Evolutionary conservation across 1,284 basidiomycete species (phyloP).

Genomic region (Psilocybe mexicana): DNA sequence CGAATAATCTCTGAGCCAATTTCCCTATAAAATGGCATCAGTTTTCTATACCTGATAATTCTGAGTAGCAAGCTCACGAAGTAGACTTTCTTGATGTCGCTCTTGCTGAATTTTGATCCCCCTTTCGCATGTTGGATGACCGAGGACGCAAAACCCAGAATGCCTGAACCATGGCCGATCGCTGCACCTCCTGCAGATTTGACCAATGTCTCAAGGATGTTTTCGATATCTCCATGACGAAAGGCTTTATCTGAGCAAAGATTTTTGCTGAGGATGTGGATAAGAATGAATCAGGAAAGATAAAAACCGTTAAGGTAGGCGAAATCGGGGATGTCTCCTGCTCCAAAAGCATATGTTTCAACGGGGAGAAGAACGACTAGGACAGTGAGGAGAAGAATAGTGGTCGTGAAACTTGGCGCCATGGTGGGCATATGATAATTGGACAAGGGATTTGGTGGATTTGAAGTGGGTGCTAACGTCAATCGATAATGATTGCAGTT

Average conservation of each 20-base stretch:
- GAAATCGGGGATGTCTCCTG: conserved; percentile 64
- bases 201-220: conserved; percentile 54
- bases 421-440: conserved; percentile 16
- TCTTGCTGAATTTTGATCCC: conserved; percentile 59
- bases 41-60: background rate
- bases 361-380: conserved; percentile 47
- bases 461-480: conserved; percentile 3
- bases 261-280: background rate
- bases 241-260: conserved; percentile 60
- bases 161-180: conserved; percentile 40
- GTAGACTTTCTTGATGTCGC: conserved; percentile 65
- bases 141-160: conserved; percentile 50
- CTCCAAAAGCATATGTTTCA: conserved; percentile 54
- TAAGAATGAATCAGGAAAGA: background rate
- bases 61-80: conserved; percentile 44
- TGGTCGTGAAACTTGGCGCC: conserved; percentile 33
- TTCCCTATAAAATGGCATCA: conserved; percentile 43
- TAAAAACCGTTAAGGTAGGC: conserved; percentile 55
- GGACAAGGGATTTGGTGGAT: background rate
- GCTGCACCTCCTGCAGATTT: conserved; percentile 54
- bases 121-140: conserved; percentile 46
- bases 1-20: conserved; percentile 66
- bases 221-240: conserved; percentile 76
- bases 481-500: background rate
- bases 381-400: conserved; percentile 45